Base-by-base conservation (phyloP, 345 rosid species). In the Dipteronia sinensis region DNA sequence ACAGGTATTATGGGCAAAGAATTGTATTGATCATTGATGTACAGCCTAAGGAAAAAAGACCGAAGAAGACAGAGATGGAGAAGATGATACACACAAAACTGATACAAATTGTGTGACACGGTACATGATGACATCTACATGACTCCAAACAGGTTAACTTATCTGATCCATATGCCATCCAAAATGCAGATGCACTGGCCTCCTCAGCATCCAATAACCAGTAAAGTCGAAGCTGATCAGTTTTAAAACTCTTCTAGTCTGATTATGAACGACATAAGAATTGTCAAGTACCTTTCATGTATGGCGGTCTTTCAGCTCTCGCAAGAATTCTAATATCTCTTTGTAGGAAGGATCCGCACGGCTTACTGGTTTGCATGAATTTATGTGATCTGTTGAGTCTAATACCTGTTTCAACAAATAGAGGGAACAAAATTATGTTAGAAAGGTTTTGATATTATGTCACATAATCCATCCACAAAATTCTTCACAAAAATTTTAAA, bases 321-420 rank as follows among this genome's bases (percentile, higher is more conserved):
- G 87, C 76, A 94, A 79, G 76, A 92, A 91, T 67, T 89, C 85
- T 76, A 96, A 83, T 34, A 86, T 83, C 88, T 94, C 95, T 0
- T 83, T 86, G 70, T 96, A 91, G 0, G 98, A 96, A 69, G 94
- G 98, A 84, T 96, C 99, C 0, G 77, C 69, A 16, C 87, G 95
- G 86, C 89, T 90, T n/a, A 94, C 82, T 22, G 99, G 99, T 84
- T 94, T 94, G 86, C 99, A 96, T 66, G 98, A 96, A 80, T 96
- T 96, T 79, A 96, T 94, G 78, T 96, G 98, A 85, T 96, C 98
- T 69, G 98, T 92, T 20, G 98, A 92, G 40, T 94, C 94, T 67
- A 96, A 83, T 16, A 96, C 97, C 99, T 96, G 94, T 79, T 79
- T 75, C 84, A 61, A 72, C 46, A 56, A 29, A 69, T n/a, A 10